Base-by-base conservation (phyloP, 257 asterid genomes). In the Jasminum sambac region DNA sequence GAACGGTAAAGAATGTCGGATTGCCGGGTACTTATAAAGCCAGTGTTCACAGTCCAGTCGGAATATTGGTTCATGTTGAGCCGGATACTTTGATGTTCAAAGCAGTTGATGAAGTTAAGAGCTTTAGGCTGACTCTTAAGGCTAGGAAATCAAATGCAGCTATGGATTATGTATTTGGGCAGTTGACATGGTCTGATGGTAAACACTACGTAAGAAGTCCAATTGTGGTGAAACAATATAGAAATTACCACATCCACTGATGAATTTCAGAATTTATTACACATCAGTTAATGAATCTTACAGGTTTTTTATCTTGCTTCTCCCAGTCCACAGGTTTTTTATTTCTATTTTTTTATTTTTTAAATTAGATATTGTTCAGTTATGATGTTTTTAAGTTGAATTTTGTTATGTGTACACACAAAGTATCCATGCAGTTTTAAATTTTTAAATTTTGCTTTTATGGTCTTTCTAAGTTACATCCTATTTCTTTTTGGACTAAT, bases 171-270 rank as follows among this genome's bases (percentile, higher is more conserved):
- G 92, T 82, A 36, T 89, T 92, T 78, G 96, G 98, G 0, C 81
- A 81, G 81, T 73, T 92, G 83, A 84, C 25, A 60, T 91, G 98
- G 98, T 86, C 88, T 44, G 96, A 93, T 84, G 88, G 91, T 46
- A 84, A 77, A 63, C 98, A 93, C 59, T 76, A 77, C 69, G 98
- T 86, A 0, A 87, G 94, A 73, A 93, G 93, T 93, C 95, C 94
- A 24, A 86, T 94, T 77, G 94, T 88, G 19, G 95, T 88, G 62
- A 88, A 83, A 67, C 75, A 81, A 71, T 55, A 55, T 11, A 55
- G 62, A 10, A 55, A 21, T 55, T 19, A 55, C 30, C 34, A 55
- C 62, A 0, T 24, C 19, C 14, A 55, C 3, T 55, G 16, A 55
- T 55, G 16, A 30, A 30, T 30, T 30, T 30, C n/a, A 6, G 60